These are phyloP conservation scores for Wickerhamiella nectarea DNA, from an alignment of 805 yeast genomes.

Conservation along the genomic window DNA sequence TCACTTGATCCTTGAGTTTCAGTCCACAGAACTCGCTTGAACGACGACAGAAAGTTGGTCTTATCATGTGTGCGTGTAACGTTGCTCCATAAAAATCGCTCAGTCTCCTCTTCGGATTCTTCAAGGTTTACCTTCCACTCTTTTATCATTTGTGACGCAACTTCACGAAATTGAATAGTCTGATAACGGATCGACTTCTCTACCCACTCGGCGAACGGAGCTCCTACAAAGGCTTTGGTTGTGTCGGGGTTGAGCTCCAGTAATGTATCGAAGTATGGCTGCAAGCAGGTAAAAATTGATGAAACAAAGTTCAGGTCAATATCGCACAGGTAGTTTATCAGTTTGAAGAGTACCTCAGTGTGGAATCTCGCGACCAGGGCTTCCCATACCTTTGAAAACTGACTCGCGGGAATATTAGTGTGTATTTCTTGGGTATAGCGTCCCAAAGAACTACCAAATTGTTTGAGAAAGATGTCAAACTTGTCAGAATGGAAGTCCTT, in stretches of 20 bases:
- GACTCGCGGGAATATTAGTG: conserved; percentile 31
- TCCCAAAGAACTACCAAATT: conserved; percentile 26
- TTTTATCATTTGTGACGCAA: conserved; percentile 21
- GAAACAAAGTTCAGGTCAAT: conserved; percentile 5
- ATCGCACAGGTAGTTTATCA: conserved; percentile 3
- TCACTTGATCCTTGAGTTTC: not conserved
- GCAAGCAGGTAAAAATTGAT: conserved; percentile 4
- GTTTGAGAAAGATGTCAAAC: conserved; percentile 3
- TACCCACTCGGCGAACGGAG: conserved; percentile 6
- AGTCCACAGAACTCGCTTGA: conserved; percentile 31
- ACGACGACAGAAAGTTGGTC: conserved; percentile 38
- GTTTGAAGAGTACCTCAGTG: conserved; percentile 18
- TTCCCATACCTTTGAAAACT: conserved; percentile 21
- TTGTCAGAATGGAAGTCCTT: conserved; percentile 1
- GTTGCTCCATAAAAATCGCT: conserved; percentile 35
- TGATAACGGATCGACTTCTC: conserved; percentile 15
- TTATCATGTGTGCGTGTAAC: conserved; percentile 35
- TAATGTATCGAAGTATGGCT: conserved; percentile 15
- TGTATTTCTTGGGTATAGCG: conserved; percentile 31
- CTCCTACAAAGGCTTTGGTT: conserved; percentile 3
- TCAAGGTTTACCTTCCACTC: conserved; percentile 26
- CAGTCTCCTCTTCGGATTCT: conserved; percentile 36
- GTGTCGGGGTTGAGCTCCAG: conserved; percentile 1
- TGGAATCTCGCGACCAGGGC: conserved; percentile 21
- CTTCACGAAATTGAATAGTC: conserved; percentile 17